Evolutionary conservation across 106 monocot species (phyloP), one percentile per base, ranked within the genome.

Genomic region (Amphibolis antarctica): DNA sequence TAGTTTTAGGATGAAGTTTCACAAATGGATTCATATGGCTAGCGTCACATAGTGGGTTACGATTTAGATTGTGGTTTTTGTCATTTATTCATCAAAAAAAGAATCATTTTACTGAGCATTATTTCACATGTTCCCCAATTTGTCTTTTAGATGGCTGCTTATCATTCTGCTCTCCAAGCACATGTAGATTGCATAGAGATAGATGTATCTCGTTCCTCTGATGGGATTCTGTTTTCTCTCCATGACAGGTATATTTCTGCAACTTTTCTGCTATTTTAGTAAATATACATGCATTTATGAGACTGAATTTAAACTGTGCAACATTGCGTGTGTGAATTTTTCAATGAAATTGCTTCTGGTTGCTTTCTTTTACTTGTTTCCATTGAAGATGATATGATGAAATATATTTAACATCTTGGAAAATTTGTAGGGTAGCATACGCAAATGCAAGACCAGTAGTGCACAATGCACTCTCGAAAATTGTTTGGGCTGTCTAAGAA

Each of bases 101-200:
- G 48, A 36, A 36, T 4, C 7, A 36, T 60, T 42, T 11, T 42
- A n/a, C 5, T 60, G 21, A 43, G n/a, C 18, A 42, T 42, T 28
- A 20, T 17, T 36, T 0, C 18, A 19, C 21, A 31, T 10, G 28
- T 23, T 42, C 44, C 19, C 44, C 14, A 20, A 22, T 21, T 45
- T 3, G 2, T 63, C 13, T 63, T 9, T 45, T 66, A 96, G 94
- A 80, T 96, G 82, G 83, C 75, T 52, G 94, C 94, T 1, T 96
- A 81, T 69, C 71, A 70, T 25, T 43, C 76, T 21, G 89, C 93
- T 17, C 56, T 94, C 44, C 53, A 59, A 49, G 75, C 77, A 62
- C 79, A 42, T 49, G 89, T 96, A 18, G 94, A 89, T 77, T 96
- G 94, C 74, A 74, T 96, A 53, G 94, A 96, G 73, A 83, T 89